These are phyloP conservation scores for Cutaneotrichosporon sp. DNA, from an alignment of 1,284 basidiomycete genomes.

Conservation along the genomic window DNA sequence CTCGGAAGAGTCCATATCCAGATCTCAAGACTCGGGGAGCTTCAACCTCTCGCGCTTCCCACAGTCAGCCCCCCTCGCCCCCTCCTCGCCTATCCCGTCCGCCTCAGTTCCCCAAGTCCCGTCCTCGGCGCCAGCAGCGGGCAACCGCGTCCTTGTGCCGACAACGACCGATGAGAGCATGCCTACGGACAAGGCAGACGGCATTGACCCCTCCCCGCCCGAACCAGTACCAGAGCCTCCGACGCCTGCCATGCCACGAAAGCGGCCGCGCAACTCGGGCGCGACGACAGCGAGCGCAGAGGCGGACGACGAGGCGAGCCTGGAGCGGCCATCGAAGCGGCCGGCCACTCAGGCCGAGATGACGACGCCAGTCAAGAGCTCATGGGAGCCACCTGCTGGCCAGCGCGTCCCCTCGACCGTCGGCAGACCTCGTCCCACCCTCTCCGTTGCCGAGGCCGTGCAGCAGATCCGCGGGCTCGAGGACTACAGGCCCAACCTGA, in stretches of 20 bases:
- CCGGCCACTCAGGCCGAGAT: neutral
- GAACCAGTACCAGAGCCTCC: neutral
- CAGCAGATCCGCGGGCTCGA: neutral
- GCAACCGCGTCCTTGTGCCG: slow-evolving; percentile 12
- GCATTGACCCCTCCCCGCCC: neutral
- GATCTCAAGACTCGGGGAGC: slow-evolving; percentile 20
- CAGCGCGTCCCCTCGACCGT: neutral
- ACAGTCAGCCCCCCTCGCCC: neutral
- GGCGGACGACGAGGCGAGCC: slow-evolving; percentile 14
- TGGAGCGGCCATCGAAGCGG: neutral
- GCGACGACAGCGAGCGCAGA: slow-evolving; percentile 8
- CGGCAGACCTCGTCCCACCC: too few species aligned
- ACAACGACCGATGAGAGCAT: slow-evolving; percentile 22
- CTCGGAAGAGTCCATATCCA: slow-evolving; percentile 15
- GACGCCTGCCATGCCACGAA: neutral
- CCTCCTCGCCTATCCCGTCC: neutral
- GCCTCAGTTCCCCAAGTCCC: neutral
- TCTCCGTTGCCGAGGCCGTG: neutral
- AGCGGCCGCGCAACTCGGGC: slow-evolving; percentile 7
- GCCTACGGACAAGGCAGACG: neutral
- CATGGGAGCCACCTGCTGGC: neutral
- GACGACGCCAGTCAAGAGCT: neutral
- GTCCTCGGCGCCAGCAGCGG: slow-evolving; percentile 1
- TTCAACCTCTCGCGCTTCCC: slow-evolving; percentile 12
- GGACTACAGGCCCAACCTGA: neutral